Conservation (phyloP, 2,329 filamentous ascomycete species). For the Botryotinia narcissicola region DNA sequence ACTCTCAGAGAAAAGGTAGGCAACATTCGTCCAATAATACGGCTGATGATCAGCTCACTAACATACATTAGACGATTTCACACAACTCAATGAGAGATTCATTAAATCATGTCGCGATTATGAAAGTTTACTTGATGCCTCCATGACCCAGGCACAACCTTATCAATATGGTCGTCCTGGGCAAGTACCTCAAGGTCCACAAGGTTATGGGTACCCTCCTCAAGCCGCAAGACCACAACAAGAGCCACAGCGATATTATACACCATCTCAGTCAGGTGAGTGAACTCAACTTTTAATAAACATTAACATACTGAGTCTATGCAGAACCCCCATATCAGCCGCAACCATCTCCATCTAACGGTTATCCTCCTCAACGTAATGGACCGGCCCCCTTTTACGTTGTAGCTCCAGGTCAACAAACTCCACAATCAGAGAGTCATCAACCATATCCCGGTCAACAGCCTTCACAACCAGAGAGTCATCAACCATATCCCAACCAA, state of each 20-base stretch:
- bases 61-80: conserved; percentile 79
- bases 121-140: conserved; percentile 90
- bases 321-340: conserved; percentile 45
- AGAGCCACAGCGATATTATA: conserved; percentile 68
- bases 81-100: conserved; percentile 97
- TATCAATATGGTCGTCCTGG: conserved; percentile 63
- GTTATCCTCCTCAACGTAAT: conserved; percentile 54
- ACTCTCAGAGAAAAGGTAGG: conserved; percentile 96
- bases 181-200: conserved; percentile 30
- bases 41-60: conserved; percentile 19
- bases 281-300: not conserved
- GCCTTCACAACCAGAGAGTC: conserved; percentile 38
- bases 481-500: conserved; percentile 48
- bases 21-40: not conserved
- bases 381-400: conserved; percentile 64
- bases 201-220: conserved; percentile 41
- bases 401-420: conserved; percentile 42
- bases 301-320: not conserved
- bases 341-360: conserved; percentile 52
- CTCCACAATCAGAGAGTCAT: conserved; percentile 29
- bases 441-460: conserved; percentile 45
- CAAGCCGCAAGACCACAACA: conserved; percentile 45
- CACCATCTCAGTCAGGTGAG: conserved; percentile 50
- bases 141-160: conserved; percentile 90
- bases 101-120: conserved; percentile 98